Conservation (phyloP, 441 rosid species). For the Omphalea diandra region DNA sequence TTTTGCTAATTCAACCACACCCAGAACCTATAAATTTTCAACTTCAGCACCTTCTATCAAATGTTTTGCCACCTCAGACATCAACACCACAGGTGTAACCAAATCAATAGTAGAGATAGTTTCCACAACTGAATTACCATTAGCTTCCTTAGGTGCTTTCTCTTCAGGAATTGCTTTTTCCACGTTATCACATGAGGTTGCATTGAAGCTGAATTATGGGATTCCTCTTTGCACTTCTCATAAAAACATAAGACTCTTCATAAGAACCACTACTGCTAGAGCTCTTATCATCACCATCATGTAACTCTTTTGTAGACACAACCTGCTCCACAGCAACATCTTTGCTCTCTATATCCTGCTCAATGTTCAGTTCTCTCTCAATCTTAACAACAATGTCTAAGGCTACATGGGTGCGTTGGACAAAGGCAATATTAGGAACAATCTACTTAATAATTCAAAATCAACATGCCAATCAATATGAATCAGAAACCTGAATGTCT, state of each 20-base stretch:
- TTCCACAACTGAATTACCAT: slow-evolving; percentile 34
- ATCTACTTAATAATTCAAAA: too few relatives aligned
- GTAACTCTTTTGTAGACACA: slow-evolving; percentile 30
- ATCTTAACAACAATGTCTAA: slow-evolving; percentile 22
- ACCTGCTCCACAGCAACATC: slow-evolving; percentile 35
- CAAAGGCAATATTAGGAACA: too few relatives aligned
- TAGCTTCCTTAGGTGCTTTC: slow-evolving; percentile 26
- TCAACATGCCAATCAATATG: too few relatives aligned
- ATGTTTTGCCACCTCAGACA: slow-evolving; percentile 30
- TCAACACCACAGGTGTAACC: slow-evolving; percentile 22
- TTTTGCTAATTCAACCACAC: slow-evolving; percentile 25
- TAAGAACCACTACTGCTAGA: slow-evolving; percentile 45
- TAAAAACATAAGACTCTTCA: slow-evolving; percentile 41
- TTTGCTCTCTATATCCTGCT: slow-evolving; percentile 36
- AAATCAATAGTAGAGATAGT: slow-evolving; percentile 24
- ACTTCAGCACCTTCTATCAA: slow-evolving; percentile 13
- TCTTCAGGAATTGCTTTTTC: slow-evolving; percentile 33
- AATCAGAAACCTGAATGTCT: too few relatives aligned
- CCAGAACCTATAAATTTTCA: slow-evolving; percentile 27
- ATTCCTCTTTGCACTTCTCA: slow-evolving; percentile 37
- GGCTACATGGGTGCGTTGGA: too few relatives aligned
- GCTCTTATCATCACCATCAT: slow-evolving; percentile 24
- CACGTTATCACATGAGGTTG: slow-evolving; percentile 12
- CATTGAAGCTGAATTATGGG: slow-evolving; percentile 19
- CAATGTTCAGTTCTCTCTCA: slow-evolving; percentile 31